Evolutionary conservation across 768 basidiomycete species (phyloP).

Genomic region (Leccinum sublutescens): DNA sequence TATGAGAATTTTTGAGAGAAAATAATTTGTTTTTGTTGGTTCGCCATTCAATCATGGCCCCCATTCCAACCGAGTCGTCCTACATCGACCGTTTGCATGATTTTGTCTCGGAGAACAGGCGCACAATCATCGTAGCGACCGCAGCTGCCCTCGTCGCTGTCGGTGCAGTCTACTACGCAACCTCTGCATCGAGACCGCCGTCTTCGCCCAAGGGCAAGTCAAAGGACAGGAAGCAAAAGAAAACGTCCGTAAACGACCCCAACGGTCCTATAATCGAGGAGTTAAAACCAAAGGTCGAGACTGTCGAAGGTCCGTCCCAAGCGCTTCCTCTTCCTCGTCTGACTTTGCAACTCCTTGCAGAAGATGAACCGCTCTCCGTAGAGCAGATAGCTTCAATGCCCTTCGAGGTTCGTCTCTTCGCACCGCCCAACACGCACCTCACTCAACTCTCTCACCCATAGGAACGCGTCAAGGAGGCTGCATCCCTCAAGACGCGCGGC

Average conservation of each 20-base stretch:
- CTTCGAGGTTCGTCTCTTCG: constrained; percentile 46
- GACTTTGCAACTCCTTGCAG: constrained; percentile 23
- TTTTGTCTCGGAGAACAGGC: constrained; percentile 77
- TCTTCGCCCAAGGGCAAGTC: constrained; percentile 44
- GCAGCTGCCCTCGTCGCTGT: constrained; percentile 70
- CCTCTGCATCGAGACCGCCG: constrained; percentile 33
- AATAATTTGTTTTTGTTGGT: not conserved
- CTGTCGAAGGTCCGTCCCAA: constrained; percentile 28
- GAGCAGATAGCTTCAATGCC: constrained; percentile 60
- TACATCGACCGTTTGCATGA: constrained; percentile 63
- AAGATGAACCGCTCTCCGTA: constrained; percentile 43
- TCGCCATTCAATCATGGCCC: constrained; percentile 20
- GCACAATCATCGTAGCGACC: constrained; percentile 67
- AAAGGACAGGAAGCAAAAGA: constrained; percentile 50
- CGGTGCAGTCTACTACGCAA: constrained; percentile 72
- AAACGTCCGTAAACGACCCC: constrained; percentile 51
- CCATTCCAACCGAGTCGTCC: constrained; percentile 18
- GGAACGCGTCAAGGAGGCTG: constrained; percentile 66
- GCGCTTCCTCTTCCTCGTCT: not conserved
- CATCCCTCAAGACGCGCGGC: constrained; percentile 65
- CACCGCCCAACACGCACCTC: not conserved
- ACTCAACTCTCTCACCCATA: constrained; percentile 27
- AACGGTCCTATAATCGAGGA: constrained; percentile 86
- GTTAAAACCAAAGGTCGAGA: constrained; percentile 44
- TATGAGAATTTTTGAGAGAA: not conserved